Percentiles rank a stretch among this genome's conserved stretches.
phyloP scores from a whole-genome alignment of 257 asterid genomes.

The Jacaranda mimosifolia region DNA sequence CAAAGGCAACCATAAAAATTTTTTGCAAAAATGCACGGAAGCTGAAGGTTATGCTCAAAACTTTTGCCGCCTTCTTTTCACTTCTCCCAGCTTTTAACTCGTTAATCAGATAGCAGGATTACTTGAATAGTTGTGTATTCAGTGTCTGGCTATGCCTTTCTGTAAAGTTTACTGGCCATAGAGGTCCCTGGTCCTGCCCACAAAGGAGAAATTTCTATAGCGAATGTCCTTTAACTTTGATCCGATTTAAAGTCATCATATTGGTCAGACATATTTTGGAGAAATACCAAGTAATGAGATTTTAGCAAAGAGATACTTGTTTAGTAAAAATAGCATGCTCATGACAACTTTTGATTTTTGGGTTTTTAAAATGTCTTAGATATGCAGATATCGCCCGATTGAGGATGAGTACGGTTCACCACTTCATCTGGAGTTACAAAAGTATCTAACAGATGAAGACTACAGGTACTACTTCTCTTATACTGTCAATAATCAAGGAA shows the following conservation, averaged over 20 bases:
- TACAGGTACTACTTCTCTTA: slow-evolving; percentile 58
- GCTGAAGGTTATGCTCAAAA: slow-evolving; percentile 50
- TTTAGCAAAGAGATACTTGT: no score
- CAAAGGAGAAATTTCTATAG: no score
- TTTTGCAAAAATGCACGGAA: slow-evolving; percentile 96
- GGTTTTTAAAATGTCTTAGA: slow-evolving; percentile 43
- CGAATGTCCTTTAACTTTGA: no score
- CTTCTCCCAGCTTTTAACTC: no score
- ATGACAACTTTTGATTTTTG: not conserved
- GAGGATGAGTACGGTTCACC: slow-evolving; percentile 91
- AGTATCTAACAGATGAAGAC: slow-evolving; percentile 85
- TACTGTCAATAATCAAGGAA: not conserved
- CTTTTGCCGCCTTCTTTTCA: slow-evolving; percentile 17
- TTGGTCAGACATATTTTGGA: no score
- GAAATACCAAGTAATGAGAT: no score
- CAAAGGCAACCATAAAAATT: slow-evolving; percentile 76
- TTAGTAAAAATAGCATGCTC: not conserved
- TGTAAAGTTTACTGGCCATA: no score
- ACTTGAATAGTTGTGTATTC: no score
- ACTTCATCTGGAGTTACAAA: slow-evolving; percentile 76
- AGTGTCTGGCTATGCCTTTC: no score
- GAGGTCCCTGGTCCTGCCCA: no score
- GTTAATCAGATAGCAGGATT: no score
- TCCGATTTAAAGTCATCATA: no score
- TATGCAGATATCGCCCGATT: slow-evolving; percentile 83